Evolutionary conservation across 768 basidiomycete genomes (phyloP).

Genomic region (Suillus sp.): DNA sequence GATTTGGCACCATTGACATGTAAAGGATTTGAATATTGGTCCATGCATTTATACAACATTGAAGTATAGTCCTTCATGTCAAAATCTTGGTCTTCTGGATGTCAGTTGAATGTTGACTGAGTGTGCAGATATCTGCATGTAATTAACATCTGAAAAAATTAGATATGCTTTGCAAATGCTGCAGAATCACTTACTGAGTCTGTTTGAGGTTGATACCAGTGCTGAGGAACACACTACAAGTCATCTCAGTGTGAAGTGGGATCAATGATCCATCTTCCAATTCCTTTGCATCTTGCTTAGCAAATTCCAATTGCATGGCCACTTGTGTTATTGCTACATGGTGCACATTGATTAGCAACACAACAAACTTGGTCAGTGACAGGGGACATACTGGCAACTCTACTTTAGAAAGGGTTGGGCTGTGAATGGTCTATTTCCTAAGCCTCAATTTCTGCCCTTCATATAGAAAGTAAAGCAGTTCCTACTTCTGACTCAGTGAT

Average conservation of each 20-base stretch:
- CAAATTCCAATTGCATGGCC: conserved; percentile 24
- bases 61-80: neutral
- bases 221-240: conserved; percentile 30
- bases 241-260: conserved; percentile 12
- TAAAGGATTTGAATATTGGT: neutral
- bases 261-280: neutral
- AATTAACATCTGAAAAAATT: neutral
- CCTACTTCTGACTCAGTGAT: neutral
- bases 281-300: conserved; percentile 24
- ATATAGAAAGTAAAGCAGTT: neutral
- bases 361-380: neutral
- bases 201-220: conserved; percentile 38
- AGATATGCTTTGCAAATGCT: neutral
- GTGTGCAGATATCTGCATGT: neutral
- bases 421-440: conserved; percentile 18
- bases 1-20: neutral
- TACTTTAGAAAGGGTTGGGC: conserved; percentile 16
- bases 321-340: conserved; percentile 16
- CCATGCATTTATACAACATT: neutral
- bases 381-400: conserved; percentile 4
- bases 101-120: neutral
- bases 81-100: neutral
- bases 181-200: conserved; percentile 31
- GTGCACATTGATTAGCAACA: neutral
- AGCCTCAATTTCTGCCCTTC: conserved; percentile 7